Base-by-base conservation (phyloP, 768 basidiomycete genomes). In the Sarcomyxa edulis region DNA sequence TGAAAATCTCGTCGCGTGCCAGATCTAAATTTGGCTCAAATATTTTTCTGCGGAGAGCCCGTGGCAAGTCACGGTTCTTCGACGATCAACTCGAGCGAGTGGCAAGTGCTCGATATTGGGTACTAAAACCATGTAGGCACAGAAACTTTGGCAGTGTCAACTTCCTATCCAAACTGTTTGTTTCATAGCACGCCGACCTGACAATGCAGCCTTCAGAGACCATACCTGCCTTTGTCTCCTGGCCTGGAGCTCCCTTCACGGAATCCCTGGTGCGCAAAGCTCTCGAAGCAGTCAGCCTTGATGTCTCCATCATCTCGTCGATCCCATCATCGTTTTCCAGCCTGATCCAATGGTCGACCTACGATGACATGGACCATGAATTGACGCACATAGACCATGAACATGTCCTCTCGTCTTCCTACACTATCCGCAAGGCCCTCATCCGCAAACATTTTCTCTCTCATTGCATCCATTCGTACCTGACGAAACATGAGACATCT, bases 371-470 rank as follows among this genome's bases (percentile, higher is more conserved):
- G 40, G 78, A 87, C 46, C 92, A 94, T 45, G 76, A 79, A 47
- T 70, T 82, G 20, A 82, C 82, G 7, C 72, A 77, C 45, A 49
- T 64, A 6, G 54, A 72, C 30, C 72, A 71, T 8, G 49, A 64
- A 16, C 50, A 53, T 14, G 71, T 80, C 25, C 70, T 93, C 23
- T 74, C 89, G 0, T 94, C 88, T 7, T 83, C 82, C 24, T 94
- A 93, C 54, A 83, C 79, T 10, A 91, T 94, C 54, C 76, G 94
- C 43, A 96, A 98, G 59, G 83, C 85, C 24, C 71, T 99, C 39
- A 98, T 98, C 46, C 78, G 96, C 39, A 98, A 98, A 59, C 91
- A 96, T 53, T 93, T 84, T 55, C 71, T 99, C 3, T 83, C 91
- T 4, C 74, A 77, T 23, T 81, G 78, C 35, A 72, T 91, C 14